These are phyloP conservation scores for Sarocladium brachiariae DNA, from an alignment of 2,329 filamentous ascomycete genomes.

Conservation along the genomic window DNA sequence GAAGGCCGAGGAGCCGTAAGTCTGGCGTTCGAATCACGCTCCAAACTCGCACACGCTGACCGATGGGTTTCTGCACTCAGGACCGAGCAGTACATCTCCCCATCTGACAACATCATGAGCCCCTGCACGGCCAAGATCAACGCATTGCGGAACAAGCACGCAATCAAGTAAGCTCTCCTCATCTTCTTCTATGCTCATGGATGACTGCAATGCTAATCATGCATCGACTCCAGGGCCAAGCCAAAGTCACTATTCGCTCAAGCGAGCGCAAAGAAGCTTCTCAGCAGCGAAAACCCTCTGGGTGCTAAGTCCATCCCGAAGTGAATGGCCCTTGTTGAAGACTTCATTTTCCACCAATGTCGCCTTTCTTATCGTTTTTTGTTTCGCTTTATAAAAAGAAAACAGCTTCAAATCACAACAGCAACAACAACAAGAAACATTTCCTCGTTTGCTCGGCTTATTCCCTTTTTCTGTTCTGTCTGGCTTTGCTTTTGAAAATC, in stretches of 20 bases:
- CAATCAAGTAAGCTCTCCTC: constrained; percentile 58
- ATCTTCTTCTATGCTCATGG: not conserved
- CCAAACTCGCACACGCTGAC: too few species aligned
- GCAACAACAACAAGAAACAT: too few species aligned
- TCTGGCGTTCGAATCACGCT: too few species aligned
- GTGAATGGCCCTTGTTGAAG: constrained; percentile 7
- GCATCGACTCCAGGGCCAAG: constrained; percentile 43
- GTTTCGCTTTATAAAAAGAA: not conserved
- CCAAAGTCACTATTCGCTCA: constrained; percentile 63
- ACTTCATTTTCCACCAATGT: not conserved
- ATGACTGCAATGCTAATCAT: constrained; percentile 15
- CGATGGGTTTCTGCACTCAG: not conserved
- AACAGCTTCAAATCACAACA: too few species aligned
- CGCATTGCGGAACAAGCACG: constrained; percentile 73
- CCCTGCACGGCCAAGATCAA: constrained; percentile 78
- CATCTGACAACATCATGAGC: constrained; percentile 84
- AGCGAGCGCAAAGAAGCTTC: constrained; percentile 56
- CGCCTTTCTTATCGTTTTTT: constrained; percentile 7
- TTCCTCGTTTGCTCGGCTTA: too few species aligned
- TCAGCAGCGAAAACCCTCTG: constrained; percentile 38
- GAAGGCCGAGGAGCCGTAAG: constrained; percentile 61
- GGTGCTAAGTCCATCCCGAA: constrained; percentile 29
- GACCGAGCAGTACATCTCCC: constrained; percentile 62
- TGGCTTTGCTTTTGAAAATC: too few species aligned
- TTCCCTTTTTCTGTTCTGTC: too few species aligned